Percentiles rank a stretch among this genome's conserved stretches.
Conservation (phyloP, 176 grass and related monocot genomes). For the Coix lacrymajobi region DNA sequence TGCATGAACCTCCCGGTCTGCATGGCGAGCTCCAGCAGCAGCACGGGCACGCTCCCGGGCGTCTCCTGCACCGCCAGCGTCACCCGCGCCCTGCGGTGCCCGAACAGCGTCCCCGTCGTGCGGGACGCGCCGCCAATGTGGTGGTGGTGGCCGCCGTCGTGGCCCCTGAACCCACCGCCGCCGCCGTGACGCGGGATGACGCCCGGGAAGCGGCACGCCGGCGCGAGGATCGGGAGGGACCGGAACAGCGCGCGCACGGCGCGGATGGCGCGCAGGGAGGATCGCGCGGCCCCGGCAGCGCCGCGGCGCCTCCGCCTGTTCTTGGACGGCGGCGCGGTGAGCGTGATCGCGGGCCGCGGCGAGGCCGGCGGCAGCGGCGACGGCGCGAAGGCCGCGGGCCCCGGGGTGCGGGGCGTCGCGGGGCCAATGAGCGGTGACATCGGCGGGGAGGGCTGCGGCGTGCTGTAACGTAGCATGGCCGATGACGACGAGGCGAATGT, state of each 20-base stretch:
- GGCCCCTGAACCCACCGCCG: conserved; percentile 4
- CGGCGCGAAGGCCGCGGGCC: neutral
- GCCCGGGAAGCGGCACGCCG: conserved; percentile 70
- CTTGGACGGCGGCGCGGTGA: conserved; percentile 54
- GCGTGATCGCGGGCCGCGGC: conserved; percentile 54
- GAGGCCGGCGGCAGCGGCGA: conserved; percentile 24
- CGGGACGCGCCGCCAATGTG: conserved; percentile 63
- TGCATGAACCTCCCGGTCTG: conserved; percentile 92
- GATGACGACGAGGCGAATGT: neutral
- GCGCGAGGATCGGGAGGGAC: conserved; percentile 71
- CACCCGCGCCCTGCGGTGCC: conserved; percentile 71
- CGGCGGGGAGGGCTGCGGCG: conserved; percentile 50
- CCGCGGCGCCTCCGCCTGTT: conserved; percentile 38
- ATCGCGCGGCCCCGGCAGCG: conserved; percentile 17
- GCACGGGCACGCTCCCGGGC: conserved; percentile 71
- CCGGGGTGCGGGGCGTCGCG: conserved; percentile 47
- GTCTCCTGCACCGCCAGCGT: conserved; percentile 87
- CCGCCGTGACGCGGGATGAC: conserved; percentile 33
- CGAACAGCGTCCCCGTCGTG: conserved; percentile 86
- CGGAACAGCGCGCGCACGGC: conserved; percentile 81
- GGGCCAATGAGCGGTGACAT: conserved; percentile 43
- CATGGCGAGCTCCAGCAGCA: conserved; percentile 86
- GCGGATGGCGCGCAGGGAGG: conserved; percentile 48
- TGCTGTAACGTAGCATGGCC: conserved; percentile 31
- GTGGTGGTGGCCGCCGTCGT: conserved; percentile 30